A percentile compares a stretch with the other conserved stretches of the same genome.
phyloP scores from a whole-genome alignment of 345 rosid genomes.

The Erodium maritimum region DNA sequence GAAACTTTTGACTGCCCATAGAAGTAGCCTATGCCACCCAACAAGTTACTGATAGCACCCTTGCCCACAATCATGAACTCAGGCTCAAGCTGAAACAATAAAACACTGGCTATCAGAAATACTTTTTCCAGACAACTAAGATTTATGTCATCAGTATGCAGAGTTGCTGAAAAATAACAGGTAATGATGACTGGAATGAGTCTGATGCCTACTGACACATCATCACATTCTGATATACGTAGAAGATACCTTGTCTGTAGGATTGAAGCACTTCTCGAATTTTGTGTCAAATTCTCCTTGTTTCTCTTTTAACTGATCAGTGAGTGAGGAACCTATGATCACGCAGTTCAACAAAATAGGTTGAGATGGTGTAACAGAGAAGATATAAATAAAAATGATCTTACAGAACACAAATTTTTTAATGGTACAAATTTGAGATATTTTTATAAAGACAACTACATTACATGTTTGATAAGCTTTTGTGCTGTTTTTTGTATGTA shows the following conservation, averaged over 20 bases:
- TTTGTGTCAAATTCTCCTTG: conserved; percentile 55
- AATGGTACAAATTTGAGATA: background rate
- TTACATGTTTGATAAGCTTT: background rate
- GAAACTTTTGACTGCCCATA: conserved; percentile 82
- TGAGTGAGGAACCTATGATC: conserved; percentile 36
- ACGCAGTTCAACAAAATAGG: conserved; percentile 3
- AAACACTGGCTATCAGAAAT: conserved; percentile 4
- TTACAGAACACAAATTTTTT: background rate
- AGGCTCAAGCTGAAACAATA: conserved; percentile 47
- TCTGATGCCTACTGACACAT: background rate
- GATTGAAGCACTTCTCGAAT: conserved; percentile 44
- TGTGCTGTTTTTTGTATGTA: too few species aligned
- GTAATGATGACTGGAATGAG: background rate
- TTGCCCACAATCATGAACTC: conserved; percentile 55
- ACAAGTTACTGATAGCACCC: conserved; percentile 73
- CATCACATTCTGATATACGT: background rate
- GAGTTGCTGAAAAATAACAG: background rate
- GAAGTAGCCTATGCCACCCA: conserved; percentile 93
- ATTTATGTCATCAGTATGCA: background rate
- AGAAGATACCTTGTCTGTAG: conserved; percentile 44
- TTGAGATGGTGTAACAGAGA: background rate
- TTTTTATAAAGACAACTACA: background rate
- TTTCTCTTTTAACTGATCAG: conserved; percentile 44
- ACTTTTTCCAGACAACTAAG: background rate
- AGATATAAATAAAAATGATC: background rate